Base-by-base conservation (phyloP, 768 basidiomycete species). In the Fomitopsis serialis region DNA sequence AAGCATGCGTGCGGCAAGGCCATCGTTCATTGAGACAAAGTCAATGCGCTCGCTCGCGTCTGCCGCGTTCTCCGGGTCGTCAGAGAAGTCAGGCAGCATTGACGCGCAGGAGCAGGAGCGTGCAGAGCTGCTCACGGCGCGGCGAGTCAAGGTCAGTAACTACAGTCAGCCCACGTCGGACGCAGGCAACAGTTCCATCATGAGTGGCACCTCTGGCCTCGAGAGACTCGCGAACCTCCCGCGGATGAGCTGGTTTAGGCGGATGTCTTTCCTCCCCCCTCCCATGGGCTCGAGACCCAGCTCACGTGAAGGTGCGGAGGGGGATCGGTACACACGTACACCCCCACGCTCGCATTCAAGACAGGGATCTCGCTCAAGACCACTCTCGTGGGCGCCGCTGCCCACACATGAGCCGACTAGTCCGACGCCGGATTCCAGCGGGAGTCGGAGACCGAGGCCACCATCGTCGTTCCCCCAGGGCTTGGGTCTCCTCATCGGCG, bases 211-310 rank as follows among this genome's bases (percentile, higher is more conserved):
- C 46, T 68, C 83, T 2, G 79, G 82, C 1, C 66, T 84, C 3
- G 67, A 76, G 24, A 76, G 77, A 6, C 52, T 66, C 2, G 74
- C 77, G 2, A 73, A 71, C 50, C 58, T 85, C 17, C 70, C 74
- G 13, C 73, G 83, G 34, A 56, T 75, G 54, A 84, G 81, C 58
- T 87, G 85, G 84, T 84, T 88, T 65, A 76, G 70, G 57, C 63
- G 68, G 47, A 61, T 67, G 60, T 64, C 65, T 0, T 58, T 54
- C 50, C 52, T 58, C 8, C 58, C 58, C 24, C 24, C 58, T 10
- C 49, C 48, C 5, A 23, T 47, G 1, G 55, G 43, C 42, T 58
- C 57, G 7, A 55, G 53, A 8, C 48, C 1, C n/a, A 6, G 42
- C 53, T 1, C 24, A 51, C 21, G 55, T 17, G 51, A 34, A 1